A percentile compares a stretch with the other conserved stretches of the same genome.
These are phyloP conservation scores for Xylariaceae sp. DNA, from an alignment of 2,329 filamentous ascomycete species.

Conservation along the genomic window DNA sequence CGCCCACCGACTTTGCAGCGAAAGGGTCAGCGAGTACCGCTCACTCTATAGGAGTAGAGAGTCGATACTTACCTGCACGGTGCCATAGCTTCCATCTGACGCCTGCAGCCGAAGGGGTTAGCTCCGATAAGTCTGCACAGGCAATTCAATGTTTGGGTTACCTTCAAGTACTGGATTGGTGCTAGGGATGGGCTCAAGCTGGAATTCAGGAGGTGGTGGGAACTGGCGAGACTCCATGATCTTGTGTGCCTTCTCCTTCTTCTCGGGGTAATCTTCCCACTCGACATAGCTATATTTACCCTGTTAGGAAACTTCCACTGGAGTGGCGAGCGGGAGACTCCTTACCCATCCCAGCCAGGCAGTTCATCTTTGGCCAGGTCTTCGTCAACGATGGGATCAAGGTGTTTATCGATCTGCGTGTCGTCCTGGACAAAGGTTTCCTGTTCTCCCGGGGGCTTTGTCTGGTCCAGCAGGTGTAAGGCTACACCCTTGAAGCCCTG, in stretches of 20 bases:
- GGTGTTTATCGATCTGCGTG: not conserved
- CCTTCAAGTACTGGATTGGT: constrained; percentile 55
- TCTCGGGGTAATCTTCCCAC: constrained; percentile 65
- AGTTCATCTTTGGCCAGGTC: constrained; percentile 21
- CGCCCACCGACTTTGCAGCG: constrained; percentile 35
- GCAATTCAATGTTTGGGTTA: constrained; percentile 18
- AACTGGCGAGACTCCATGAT: constrained; percentile 49
- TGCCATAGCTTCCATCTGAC: constrained; percentile 54
- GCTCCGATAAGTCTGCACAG: not conserved
- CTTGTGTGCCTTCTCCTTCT: constrained; percentile 53
- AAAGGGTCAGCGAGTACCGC: not conserved
- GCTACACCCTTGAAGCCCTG: constrained; percentile 20
- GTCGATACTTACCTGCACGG: constrained; percentile 37
- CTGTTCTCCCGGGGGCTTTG: constrained; percentile 7
- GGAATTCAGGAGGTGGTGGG: constrained; percentile 48
- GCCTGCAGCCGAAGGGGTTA: constrained; percentile 11
- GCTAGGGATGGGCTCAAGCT: constrained; percentile 47
- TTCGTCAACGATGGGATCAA: constrained; percentile 13
- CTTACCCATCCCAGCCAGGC: constrained; percentile 20
- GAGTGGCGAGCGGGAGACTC: not conserved
- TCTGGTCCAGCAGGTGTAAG: constrained; percentile 21
- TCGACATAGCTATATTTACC: constrained; percentile 50
- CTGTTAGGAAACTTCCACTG: constrained; percentile 2
- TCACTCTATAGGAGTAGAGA: no score
- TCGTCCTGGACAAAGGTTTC: not conserved